These are phyloP conservation scores for Coniochaeta sp. DNA, from an alignment of 2,329 filamentous ascomycete genomes.

Conservation along the genomic window DNA sequence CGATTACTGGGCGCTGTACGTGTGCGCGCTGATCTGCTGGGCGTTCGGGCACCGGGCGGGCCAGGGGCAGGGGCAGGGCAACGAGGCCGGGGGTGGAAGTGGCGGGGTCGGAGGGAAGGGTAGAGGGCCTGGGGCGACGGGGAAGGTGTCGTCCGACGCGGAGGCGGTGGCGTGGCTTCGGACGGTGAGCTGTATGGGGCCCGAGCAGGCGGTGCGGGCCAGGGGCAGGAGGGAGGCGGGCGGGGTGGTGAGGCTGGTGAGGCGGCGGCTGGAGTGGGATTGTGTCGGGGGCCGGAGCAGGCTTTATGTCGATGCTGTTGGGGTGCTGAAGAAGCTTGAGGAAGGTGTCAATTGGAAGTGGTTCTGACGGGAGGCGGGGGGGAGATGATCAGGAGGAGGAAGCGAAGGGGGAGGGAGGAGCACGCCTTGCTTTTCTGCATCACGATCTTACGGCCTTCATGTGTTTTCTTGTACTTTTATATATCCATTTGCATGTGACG, in stretches of 20 bases:
- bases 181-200: conserved; percentile 30
- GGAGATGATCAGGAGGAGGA: not conserved
- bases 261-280: conserved; percentile 38
- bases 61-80: conserved; percentile 9
- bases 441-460: not conserved
- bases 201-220: conserved; percentile 29
- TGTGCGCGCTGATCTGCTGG: conserved; percentile 53
- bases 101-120: not conserved
- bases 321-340: conserved; percentile 44
- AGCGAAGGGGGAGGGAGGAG: not conserved
- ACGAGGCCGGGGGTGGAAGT: conserved; percentile 3
- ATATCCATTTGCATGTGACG: not conserved
- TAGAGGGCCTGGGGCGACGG: not conserved
- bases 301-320: conserved; percentile 44
- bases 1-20: conserved; percentile 49
- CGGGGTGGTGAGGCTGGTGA: conserved; percentile 40
- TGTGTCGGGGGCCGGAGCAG: conserved; percentile 40
- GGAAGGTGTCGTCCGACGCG: conserved; percentile 10
- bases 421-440: not conserved
- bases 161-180: conserved; percentile 29
- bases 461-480: not conserved
- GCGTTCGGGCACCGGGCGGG: conserved; percentile 35
- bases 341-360: conserved; percentile 33
- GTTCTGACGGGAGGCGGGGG: conserved; percentile 22
- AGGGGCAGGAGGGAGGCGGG: conserved; percentile 32